phyloP scores from a whole-genome alignment of 2,329 filamentous ascomycete species.

The Kalmusia sp. region DNA sequence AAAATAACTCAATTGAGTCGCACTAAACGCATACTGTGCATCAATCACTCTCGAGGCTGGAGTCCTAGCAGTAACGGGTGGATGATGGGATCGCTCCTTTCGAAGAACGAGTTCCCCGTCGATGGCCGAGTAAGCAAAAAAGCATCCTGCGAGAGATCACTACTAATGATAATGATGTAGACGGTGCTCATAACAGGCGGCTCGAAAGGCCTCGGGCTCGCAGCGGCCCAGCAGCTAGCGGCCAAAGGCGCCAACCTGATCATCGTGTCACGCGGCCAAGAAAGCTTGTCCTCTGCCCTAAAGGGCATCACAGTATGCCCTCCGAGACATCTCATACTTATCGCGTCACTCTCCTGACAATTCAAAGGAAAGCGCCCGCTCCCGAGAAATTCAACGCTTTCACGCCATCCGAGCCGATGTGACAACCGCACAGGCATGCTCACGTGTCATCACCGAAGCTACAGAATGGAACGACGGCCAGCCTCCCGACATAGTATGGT shows the following conservation, averaged over 20 bases:
- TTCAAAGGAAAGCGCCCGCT: slow-evolving; percentile 13
- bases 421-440: slow-evolving; percentile 11
- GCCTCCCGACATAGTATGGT: slow-evolving; percentile 22
- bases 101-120: slow-evolving; percentile 16
- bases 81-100: not conserved
- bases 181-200: slow-evolving; percentile 22
- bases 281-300: slow-evolving; percentile 14
- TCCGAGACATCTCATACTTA: not conserved
- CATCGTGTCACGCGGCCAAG: slow-evolving; percentile 16
- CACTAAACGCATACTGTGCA: too few species aligned
- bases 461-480: slow-evolving; percentile 16
- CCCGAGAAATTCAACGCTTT: slow-evolving; percentile 15
- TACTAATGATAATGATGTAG: slow-evolving; percentile 4
- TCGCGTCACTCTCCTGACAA: not conserved
- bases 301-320: slow-evolving; percentile 13
- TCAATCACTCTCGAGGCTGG: too few species aligned
- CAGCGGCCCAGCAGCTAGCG: slow-evolving; percentile 18
- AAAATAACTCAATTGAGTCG: not conserved
- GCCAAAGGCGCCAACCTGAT: slow-evolving; percentile 20
- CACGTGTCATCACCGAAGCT: slow-evolving; percentile 12
- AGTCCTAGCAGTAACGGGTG: too few species aligned
- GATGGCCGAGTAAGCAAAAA: slow-evolving; percentile 12
- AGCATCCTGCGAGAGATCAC: not conserved
- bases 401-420: slow-evolving; percentile 16
- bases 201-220: slow-evolving; percentile 20